Conservation (phyloP, 1,139 yeast genomes). For the Tardiomyces blankii region DNA sequence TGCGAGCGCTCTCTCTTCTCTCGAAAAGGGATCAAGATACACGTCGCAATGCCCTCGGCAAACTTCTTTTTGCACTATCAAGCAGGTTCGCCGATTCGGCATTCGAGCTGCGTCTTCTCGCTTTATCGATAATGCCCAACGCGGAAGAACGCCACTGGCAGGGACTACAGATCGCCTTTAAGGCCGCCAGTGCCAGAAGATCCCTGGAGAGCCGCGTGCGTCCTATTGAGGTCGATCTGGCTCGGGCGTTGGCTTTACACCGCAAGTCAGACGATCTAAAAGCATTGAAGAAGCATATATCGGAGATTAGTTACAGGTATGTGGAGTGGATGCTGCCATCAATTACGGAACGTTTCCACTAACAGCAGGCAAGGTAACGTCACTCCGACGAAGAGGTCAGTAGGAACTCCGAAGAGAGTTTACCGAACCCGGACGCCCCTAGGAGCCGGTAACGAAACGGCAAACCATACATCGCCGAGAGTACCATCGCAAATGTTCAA, state of each 20-base stretch:
- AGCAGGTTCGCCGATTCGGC: neutral
- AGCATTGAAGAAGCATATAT: too few species aligned
- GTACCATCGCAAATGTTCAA: neutral
- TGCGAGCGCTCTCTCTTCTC: neutral
- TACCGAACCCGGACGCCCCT: neutral
- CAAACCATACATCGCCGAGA: neutral
- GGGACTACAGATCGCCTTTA: neutral
- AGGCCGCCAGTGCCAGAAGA: neutral
- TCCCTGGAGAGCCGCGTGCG: too few species aligned
- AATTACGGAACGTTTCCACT: too few species aligned
- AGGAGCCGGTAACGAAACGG: neutral
- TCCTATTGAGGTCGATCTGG: too few species aligned
- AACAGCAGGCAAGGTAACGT: too few species aligned
- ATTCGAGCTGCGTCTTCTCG: neutral
- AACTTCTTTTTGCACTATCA: neutral
- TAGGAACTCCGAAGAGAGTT: neutral
- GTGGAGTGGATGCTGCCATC: too few species aligned
- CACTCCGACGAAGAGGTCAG: too few species aligned
- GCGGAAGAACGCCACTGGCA: neutral
- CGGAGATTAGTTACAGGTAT: too few species aligned
- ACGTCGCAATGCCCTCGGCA: neutral
- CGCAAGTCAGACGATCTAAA: too few species aligned
- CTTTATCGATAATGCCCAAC: neutral
- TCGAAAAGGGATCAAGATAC: neutral
- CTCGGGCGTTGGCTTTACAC: too few species aligned